Conservation (phyloP, 108 stramenopile genomes). For the Parietichytrium sp. region DNA sequence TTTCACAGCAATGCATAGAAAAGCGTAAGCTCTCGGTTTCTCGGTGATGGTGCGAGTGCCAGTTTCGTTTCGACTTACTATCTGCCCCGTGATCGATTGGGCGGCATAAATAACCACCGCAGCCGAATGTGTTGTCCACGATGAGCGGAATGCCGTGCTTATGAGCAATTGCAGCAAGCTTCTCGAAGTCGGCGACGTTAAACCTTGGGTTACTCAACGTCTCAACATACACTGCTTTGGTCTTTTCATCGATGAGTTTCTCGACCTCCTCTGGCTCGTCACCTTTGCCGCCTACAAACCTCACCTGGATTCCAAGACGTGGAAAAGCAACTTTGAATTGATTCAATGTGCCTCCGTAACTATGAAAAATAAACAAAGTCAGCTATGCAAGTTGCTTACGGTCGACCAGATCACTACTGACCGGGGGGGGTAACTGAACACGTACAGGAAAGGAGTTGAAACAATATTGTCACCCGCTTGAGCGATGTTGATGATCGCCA, state of each 20-base stretch:
- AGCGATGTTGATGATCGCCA: conserved; percentile 72
- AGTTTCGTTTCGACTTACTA: too few species aligned
- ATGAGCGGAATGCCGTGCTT: conserved; percentile 69
- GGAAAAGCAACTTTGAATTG: conserved; percentile 74
- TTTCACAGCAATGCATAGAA: not conserved
- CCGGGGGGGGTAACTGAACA: conserved; percentile 40
- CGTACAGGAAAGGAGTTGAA: conserved; percentile 64
- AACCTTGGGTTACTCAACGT: conserved; percentile 38
- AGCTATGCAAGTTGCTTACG: not conserved
- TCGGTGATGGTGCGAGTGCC: too few species aligned
- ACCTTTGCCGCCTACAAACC: conserved; percentile 67
- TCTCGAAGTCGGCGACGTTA: conserved; percentile 31
- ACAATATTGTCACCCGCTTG: conserved; percentile 81
- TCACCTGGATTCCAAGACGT: conserved; percentile 72
- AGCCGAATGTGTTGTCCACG: conserved; percentile 80
- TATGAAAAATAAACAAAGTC: not conserved
- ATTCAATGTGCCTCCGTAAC: conserved; percentile 58
- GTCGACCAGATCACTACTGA: not conserved
- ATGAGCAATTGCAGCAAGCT: conserved; percentile 54
- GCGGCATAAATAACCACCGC: conserved; percentile 69
- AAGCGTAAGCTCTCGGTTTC: too few species aligned
- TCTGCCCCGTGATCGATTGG: conserved; percentile 80
- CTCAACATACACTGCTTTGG: conserved; percentile 72
- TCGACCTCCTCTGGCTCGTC: conserved; percentile 62
- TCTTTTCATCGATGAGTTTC: conserved; percentile 71